These are phyloP conservation scores for Eucalyptus melliodora DNA, from an alignment of 345 rosid species.

Conservation along the genomic window DNA sequence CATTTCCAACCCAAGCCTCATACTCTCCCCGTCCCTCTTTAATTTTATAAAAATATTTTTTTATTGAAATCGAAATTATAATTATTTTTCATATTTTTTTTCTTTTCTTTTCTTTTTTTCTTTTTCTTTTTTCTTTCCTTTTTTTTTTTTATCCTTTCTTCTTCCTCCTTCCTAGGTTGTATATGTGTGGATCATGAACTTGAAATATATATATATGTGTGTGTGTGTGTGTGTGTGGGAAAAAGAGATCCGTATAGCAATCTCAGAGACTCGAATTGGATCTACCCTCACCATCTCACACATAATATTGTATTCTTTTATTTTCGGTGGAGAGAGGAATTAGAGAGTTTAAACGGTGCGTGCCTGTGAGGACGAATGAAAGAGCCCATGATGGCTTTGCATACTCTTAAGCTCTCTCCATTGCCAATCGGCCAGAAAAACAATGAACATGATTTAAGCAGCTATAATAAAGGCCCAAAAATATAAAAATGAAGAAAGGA, in stretches of 20 bases:
- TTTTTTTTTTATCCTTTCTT: too few species aligned
- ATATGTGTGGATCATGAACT: neutral
- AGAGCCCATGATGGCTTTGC: neutral
- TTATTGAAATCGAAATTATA: too few species aligned
- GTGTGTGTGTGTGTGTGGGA: too few species aligned
- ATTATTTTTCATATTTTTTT: too few species aligned
- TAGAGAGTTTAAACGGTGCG: too few species aligned
- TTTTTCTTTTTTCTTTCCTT: fast-evolving
- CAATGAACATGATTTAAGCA: neutral
- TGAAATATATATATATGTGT: too few species aligned
- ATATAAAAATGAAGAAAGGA: neutral
- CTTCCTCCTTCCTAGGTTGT: neutral
- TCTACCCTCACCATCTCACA: too few species aligned
- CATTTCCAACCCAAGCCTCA: too few species aligned
- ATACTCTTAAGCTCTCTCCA: neutral
- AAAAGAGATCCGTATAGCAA: neutral
- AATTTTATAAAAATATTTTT: too few species aligned
- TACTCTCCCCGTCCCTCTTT: too few species aligned
- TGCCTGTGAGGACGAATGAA: neutral
- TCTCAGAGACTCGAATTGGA: neutral
- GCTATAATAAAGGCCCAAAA: neutral
- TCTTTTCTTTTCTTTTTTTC: fast-evolving
- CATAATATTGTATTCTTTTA: too few species aligned
- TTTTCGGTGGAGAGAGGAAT: too few species aligned
- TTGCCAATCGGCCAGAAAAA: neutral